A percentile compares a stretch with the other conserved stretches of the same genome.
Conservation (phyloP, 129 eudicot species). For the Helianthus tuberosus region DNA sequence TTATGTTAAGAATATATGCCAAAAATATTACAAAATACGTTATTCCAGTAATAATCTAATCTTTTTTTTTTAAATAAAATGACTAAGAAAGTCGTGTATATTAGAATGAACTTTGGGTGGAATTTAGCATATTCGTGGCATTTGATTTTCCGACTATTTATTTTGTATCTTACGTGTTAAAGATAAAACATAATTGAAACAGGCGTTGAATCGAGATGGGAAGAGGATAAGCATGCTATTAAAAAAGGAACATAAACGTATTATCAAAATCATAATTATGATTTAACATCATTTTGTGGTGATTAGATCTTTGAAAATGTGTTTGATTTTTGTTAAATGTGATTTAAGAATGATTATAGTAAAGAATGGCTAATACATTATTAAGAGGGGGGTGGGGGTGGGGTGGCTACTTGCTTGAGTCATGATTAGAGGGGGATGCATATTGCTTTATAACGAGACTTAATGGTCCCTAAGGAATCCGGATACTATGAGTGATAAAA, state of each 20-base stretch:
- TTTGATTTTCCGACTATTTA: background rate
- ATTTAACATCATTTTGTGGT: constrained; percentile 3
- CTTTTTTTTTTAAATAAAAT: background rate
- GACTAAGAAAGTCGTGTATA: background rate
- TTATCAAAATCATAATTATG: background rate
- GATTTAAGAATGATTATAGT: background rate
- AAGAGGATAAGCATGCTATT: background rate
- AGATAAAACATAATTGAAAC: background rate
- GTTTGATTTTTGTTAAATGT: background rate
- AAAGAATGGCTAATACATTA: background rate
- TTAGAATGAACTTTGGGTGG: background rate
- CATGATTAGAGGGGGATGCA: constrained; percentile 45
- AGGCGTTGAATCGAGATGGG: background rate
- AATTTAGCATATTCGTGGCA: background rate
- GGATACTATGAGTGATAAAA: constrained; percentile 19
- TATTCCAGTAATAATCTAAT: background rate
- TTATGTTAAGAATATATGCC: background rate
- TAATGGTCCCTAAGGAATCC: constrained; percentile 20
- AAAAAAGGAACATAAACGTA: background rate
- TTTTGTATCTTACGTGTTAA: background rate
- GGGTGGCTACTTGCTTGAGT: constrained; percentile 36
- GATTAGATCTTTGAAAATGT: background rate
- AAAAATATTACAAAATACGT: background rate
- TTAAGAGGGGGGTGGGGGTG: constrained; percentile 6
- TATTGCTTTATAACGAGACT: constrained; percentile 25